These are phyloP conservation scores for Pythium pyrilobum DNA, from an alignment of 352 stramenopile species.

Conservation along the genomic window DNA sequence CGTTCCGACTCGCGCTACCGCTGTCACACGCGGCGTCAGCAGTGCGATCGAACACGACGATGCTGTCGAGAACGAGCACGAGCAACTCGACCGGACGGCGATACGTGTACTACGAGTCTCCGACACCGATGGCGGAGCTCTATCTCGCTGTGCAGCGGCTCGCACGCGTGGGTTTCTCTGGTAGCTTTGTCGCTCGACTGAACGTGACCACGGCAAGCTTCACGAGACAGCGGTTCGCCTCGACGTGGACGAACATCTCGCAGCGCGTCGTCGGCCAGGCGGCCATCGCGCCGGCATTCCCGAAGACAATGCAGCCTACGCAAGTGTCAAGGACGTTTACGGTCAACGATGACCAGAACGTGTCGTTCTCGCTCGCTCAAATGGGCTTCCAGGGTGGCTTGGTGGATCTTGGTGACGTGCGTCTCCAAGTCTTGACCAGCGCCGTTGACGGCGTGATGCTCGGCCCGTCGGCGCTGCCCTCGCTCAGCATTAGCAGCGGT, in stretches of 20 bases:
- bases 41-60: background rate
- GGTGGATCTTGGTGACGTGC: slow-evolving; percentile 20
- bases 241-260: slow-evolving; percentile 5
- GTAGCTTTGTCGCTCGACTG: background rate
- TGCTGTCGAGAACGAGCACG: background rate
- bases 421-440: background rate
- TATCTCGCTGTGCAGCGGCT: slow-evolving; percentile 5
- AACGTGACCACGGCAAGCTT: slow-evolving; percentile 12
- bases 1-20: slow-evolving; percentile 12
- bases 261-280: slow-evolving; percentile 5
- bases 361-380: slow-evolving; percentile 28
- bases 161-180: background rate
- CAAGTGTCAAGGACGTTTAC: slow-evolving; percentile 17
- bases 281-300: background rate
- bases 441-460: slow-evolving; percentile 5
- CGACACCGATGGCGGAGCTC: background rate
- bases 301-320: background rate
- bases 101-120: background rate
- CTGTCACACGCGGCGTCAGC: background rate
- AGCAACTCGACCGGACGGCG: background rate
- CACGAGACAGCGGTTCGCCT: slow-evolving; percentile 1
- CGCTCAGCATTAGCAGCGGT: background rate
- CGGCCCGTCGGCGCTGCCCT: background rate
- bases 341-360: slow-evolving; percentile 35
- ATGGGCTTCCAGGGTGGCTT: slow-evolving; percentile 23